Conservation (phyloP, 805 yeast species). For the Kodamaea hsintzibuensis region DNA sequence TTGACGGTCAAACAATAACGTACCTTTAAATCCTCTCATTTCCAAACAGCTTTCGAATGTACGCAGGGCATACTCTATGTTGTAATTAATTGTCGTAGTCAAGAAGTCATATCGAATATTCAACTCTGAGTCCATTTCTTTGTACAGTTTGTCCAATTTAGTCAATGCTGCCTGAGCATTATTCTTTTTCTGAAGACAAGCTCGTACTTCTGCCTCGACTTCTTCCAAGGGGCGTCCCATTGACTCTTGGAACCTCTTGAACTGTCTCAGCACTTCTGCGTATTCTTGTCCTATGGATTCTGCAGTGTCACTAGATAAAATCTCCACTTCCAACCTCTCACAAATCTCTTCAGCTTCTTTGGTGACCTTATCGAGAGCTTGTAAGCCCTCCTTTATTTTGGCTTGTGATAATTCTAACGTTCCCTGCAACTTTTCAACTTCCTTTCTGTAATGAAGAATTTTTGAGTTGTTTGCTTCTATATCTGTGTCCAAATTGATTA, state of each 20-base stretch:
- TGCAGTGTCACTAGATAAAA: conserved; percentile 40
- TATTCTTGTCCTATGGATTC: conserved; percentile 53
- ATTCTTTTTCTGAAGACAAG: conserved; percentile 31
- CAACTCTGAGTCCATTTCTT: conserved; percentile 30
- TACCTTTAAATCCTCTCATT: conserved; percentile 73
- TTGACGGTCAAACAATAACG: conserved; percentile 60
- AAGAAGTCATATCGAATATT: conserved; percentile 33
- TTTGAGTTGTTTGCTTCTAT: conserved; percentile 14
- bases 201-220: conserved; percentile 37
- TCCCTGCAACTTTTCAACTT: conserved; percentile 12
- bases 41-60: conserved; percentile 60
- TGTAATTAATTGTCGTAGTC: conserved; percentile 32
- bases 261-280: conserved; percentile 43
- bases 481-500: conserved; percentile 19
- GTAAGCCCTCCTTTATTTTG: conserved; percentile 15
- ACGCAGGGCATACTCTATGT: conserved; percentile 31
- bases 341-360: conserved; percentile 44
- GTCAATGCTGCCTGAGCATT: conserved; percentile 43
- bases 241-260: conserved; percentile 52
- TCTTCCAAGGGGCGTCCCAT: conserved; percentile 59
- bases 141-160: conserved; percentile 35
- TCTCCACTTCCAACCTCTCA: conserved; percentile 44
- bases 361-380: conserved; percentile 16
- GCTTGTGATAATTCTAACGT: conserved; percentile 11
- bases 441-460: conserved; percentile 13